These are phyloP conservation scores for Centella asiatica DNA, from an alignment of 129 eudicot genomes.

Conservation along the genomic window DNA sequence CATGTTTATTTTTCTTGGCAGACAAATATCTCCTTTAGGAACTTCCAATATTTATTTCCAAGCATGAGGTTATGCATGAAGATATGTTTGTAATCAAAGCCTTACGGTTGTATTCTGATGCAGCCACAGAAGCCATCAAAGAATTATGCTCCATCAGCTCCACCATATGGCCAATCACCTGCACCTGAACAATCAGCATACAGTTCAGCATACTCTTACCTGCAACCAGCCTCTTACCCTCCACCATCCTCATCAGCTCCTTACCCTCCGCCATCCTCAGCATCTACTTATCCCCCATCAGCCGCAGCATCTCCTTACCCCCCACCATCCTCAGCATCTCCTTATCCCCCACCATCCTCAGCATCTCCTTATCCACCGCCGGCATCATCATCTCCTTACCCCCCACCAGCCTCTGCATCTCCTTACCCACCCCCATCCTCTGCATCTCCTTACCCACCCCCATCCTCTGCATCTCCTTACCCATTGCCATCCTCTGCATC, in stretches of 20 bases:
- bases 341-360: constrained; percentile 27
- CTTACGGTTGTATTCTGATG: background rate
- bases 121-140: constrained; percentile 57
- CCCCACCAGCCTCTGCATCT: constrained; percentile 21
- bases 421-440: constrained; percentile 19
- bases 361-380: too few relatives aligned
- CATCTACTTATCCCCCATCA: constrained; percentile 31
- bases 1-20: background rate
- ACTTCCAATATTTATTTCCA: background rate
- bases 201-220: constrained; percentile 33
- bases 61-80: background rate
- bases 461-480: constrained; percentile 19
- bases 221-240: constrained; percentile 31
- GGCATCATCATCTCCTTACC: constrained; percentile 27
- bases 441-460: constrained; percentile 31
- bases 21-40: constrained; percentile 8
- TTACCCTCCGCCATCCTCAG: constrained; percentile 16
- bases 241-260: constrained; percentile 20
- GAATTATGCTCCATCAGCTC: constrained; percentile 43
- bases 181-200: constrained; percentile 28
- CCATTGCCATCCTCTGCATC: constrained; percentile 24
- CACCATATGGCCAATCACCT: constrained; percentile 23
- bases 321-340: constrained; percentile 17
- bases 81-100: background rate
- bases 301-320: background rate